Evolutionary conservation across 2,329 filamentous ascomycete genomes (phyloP).

Genomic region (Reticulascus tulasneorum): DNA sequence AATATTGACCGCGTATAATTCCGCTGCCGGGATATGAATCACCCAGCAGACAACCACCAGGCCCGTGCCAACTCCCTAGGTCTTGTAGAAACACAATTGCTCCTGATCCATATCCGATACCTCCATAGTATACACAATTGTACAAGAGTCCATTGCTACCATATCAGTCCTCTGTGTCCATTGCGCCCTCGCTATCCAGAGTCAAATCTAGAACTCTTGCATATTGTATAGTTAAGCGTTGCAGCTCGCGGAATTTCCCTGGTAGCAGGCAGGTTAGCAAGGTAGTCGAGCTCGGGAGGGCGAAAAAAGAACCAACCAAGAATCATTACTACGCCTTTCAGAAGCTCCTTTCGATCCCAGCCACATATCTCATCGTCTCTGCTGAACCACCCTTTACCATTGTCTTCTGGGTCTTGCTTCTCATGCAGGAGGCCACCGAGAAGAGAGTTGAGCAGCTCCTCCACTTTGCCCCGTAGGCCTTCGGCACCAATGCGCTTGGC

Average conservation of each 20-base stretch:
- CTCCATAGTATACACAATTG: no score
- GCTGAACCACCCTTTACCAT: slow-evolving; percentile 59
- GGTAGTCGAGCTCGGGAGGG: background rate
- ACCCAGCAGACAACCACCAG: no score
- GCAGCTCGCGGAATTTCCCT: slow-evolving; percentile 95
- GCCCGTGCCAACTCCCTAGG: no score
- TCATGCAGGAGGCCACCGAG: slow-evolving; percentile 68
- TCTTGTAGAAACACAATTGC: no score
- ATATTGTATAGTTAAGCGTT: slow-evolving; percentile 92
- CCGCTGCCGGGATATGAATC: no score
- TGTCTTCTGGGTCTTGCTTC: slow-evolving; percentile 41
- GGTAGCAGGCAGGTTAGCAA: slow-evolving; percentile 26
- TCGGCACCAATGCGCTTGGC: slow-evolving; percentile 92
- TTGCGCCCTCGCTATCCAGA: slow-evolving; percentile 40
- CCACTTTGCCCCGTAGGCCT: slow-evolving; percentile 80
- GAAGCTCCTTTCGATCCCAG: slow-evolving; percentile 81
- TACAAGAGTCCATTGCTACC: no score
- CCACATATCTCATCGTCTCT: slow-evolving; percentile 75
- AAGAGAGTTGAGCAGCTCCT: slow-evolving; percentile 81
- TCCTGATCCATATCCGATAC: no score
- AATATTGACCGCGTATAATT: no score
- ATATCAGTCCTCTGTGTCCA: slow-evolving; percentile 39
- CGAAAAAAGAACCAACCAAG: slow-evolving; percentile 61
- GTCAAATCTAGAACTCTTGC: slow-evolving; percentile 72
- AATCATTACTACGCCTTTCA: slow-evolving; percentile 89